These are phyloP conservation scores for Colletotrichum acutatum DNA, from an alignment of 2,329 filamentous ascomycete species.

Conservation along the genomic window DNA sequence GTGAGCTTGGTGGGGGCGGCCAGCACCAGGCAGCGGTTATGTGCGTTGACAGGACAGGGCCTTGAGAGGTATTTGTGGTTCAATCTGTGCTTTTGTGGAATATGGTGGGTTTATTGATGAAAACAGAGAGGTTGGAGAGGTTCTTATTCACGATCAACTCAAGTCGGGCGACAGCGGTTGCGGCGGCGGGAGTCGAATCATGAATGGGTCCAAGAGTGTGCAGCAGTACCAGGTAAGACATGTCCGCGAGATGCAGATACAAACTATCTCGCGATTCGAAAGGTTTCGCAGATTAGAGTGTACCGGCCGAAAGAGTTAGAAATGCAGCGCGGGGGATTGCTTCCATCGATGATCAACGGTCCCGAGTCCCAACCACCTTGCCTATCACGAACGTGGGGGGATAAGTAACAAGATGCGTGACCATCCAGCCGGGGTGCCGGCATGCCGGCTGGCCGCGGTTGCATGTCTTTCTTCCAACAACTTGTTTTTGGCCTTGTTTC, in stretches of 20 bases:
- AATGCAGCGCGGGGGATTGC: background rate
- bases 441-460: background rate
- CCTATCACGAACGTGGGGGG: slow-evolving; percentile 6
- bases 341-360: background rate
- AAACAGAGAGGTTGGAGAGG: background rate
- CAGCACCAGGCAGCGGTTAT: background rate
- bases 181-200: too few species aligned
- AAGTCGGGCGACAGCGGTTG: too few species aligned
- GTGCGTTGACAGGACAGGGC: background rate
- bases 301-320: background rate
- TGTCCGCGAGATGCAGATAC: background rate
- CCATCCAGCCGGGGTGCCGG: background rate
- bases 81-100: background rate
- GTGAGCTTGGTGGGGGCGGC: background rate
- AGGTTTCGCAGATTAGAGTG: too few species aligned
- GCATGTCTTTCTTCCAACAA: background rate
- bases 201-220: too few species aligned
- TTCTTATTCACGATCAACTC: background rate
- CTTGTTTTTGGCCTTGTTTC: background rate
- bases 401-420: background rate
- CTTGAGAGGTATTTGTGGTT: background rate
- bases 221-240: background rate
- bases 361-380: background rate
- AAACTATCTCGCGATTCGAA: background rate
- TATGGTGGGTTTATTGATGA: background rate